Conservation (phyloP, 148 eudicot species). For the Chenopodium album region DNA sequence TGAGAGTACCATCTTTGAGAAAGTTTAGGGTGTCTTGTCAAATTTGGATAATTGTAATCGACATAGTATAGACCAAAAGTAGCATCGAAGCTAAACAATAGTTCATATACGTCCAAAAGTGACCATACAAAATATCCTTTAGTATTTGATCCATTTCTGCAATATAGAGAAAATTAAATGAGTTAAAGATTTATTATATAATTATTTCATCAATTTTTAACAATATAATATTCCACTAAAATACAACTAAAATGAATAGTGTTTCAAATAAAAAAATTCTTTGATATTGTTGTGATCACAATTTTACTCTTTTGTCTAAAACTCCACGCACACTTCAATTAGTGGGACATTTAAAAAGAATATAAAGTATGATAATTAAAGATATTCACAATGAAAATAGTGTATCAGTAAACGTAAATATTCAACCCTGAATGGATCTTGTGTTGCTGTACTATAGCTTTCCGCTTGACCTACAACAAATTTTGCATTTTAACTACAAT, state of each 20-base stretch:
- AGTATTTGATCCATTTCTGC: slow-evolving; percentile 61
- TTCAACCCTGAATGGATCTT: slow-evolving; percentile 48
- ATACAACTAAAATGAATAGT: too few species aligned
- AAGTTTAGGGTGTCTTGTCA: slow-evolving; percentile 50
- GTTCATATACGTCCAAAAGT: slow-evolving; percentile 57
- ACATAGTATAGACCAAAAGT: slow-evolving; percentile 55
- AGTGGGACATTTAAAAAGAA: too few species aligned
- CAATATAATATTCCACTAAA: too few species aligned
- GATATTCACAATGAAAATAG: too few species aligned
- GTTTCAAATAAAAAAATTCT: too few species aligned
- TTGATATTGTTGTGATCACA: too few species aligned
- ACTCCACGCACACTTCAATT: too few species aligned
- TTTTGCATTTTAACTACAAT: not conserved
- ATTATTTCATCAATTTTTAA: too few species aligned
- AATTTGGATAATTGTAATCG: slow-evolving; percentile 49
- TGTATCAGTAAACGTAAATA: slow-evolving; percentile 17
- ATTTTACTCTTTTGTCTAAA: too few species aligned
- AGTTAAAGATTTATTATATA: too few species aligned
- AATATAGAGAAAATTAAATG: not conserved
- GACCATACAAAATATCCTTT: slow-evolving; percentile 66
- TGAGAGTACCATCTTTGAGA: slow-evolving; percentile 66
- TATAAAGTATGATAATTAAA: too few species aligned
- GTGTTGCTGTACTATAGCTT: slow-evolving; percentile 14
- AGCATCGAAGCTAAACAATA: slow-evolving; percentile 37
- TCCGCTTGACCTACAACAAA: slow-evolving; percentile 36